Percentiles rank a stretch among this genome's conserved stretches.
Evolutionary conservation across 2,329 filamentous ascomycete species (phyloP).

Genomic region (Pseudogymnoascus sp.): DNA sequence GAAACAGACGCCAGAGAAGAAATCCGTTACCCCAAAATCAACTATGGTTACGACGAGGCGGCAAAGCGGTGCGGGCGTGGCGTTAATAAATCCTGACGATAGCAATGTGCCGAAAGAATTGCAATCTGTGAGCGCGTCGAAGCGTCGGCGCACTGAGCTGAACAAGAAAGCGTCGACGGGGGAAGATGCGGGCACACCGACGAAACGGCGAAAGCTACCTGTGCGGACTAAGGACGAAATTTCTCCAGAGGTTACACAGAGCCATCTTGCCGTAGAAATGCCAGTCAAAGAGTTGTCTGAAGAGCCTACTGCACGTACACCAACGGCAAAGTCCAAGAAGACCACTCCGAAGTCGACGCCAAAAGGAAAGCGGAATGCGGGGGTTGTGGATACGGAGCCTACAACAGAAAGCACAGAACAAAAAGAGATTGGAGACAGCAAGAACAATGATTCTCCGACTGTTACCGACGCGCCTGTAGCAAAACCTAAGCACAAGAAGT

Average conservation of each 20-base stretch:
- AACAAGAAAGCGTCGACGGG: constrained; percentile 2
- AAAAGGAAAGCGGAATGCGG: neutral
- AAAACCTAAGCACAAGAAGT: constrained; percentile 18
- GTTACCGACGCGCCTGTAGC: neutral
- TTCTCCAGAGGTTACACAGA: constrained; percentile 9
- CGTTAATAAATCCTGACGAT: neutral
- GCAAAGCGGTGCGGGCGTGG: neutral
- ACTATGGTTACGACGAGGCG: constrained; percentile 11
- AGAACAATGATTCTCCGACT: neutral
- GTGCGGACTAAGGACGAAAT: constrained; percentile 16
- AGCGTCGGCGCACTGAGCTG: constrained; percentile 10
- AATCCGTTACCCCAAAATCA: neutral
- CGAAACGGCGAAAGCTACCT: constrained; percentile 22
- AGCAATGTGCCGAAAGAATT: neutral
- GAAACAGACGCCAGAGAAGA: neutral
- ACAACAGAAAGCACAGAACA: neutral
- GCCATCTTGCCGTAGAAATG: constrained; percentile 20
- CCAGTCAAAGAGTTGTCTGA: constrained; percentile 11
- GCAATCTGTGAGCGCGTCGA: neutral
- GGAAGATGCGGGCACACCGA: constrained; percentile 9
- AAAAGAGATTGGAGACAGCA: neutral
- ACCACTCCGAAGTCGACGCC: neutral
- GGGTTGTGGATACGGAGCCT: neutral
- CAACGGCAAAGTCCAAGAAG: neutral
- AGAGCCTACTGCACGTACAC: neutral